phyloP scores from a whole-genome alignment of 495 filamentous ascomycete genomes.

The Chaetomium cochliodes region DNA sequence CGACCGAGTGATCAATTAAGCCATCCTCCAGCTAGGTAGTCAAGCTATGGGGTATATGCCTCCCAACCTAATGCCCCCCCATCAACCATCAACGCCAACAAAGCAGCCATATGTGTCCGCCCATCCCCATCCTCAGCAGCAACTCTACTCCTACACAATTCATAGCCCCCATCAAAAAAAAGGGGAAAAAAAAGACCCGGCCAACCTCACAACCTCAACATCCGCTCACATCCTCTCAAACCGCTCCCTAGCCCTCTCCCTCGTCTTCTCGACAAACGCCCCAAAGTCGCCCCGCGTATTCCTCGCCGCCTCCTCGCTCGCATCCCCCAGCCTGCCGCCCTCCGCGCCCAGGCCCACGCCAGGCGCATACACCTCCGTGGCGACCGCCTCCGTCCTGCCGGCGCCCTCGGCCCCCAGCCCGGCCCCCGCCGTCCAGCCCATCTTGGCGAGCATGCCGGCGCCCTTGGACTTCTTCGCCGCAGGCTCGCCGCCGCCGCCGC shows the following conservation, averaged over 20 bases:
- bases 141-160: background rate
- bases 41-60: constrained; percentile 10
- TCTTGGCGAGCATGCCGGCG: constrained; percentile 79
- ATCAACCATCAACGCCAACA: constrained; percentile 4
- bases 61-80: background rate
- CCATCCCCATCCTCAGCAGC: too few relatives aligned
- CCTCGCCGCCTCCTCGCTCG: constrained; percentile 71
- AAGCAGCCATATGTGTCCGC: background rate
- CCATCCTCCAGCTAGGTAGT: background rate
- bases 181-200: background rate
- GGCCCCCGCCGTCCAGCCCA: constrained; percentile 81
- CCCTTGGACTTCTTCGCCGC: constrained; percentile 67
- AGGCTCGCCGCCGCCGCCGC: constrained; percentile 10
- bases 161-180: background rate
- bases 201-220: background rate
- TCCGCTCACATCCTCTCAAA: constrained; percentile 58
- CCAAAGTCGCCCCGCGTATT: constrained; percentile 67
- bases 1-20: background rate
- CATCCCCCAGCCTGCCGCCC: constrained; percentile 81
- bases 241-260: constrained; percentile 74
- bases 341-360: constrained; percentile 86
- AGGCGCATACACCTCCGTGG: constrained; percentile 73
- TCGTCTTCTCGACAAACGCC: constrained; percentile 76
- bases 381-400: constrained; percentile 73
- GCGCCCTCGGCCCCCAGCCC: constrained; percentile 79